Evolutionary conservation across 2,329 filamentous ascomycete genomes (phyloP).

Genomic region (Leptosphaerulina australis): DNA sequence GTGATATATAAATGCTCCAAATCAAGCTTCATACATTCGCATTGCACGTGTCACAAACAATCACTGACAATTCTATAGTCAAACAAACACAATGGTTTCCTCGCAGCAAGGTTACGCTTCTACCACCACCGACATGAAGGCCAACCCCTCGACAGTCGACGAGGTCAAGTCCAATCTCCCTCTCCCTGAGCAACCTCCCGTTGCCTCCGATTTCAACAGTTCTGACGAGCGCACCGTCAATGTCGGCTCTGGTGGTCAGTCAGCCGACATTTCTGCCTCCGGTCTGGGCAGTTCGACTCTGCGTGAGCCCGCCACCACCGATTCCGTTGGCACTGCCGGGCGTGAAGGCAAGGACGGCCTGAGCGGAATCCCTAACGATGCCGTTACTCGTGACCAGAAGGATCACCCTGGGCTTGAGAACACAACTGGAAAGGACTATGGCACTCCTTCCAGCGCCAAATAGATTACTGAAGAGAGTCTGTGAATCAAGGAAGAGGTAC

Average conservation of each 20-base stretch:
- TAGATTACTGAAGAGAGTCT: not conserved
- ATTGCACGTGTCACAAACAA: not conserved
- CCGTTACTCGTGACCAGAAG: constrained; percentile 57
- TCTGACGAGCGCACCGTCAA: constrained; percentile 71
- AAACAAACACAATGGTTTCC: constrained; percentile 30
- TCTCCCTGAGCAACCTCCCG: constrained; percentile 77
- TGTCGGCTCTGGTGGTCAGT: constrained; percentile 66
- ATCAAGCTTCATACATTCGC: not conserved
- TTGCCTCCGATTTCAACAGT: constrained; percentile 79
- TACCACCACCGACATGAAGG: constrained; percentile 34
- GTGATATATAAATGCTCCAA: not conserved
- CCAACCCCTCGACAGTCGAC: constrained; percentile 63
- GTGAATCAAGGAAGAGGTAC: not conserved
- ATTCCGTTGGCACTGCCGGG: constrained; percentile 62
- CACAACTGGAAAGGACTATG: constrained; percentile 40
- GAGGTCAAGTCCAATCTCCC: constrained; percentile 74
- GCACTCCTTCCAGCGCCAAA: constrained; percentile 4
- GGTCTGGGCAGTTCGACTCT: constrained; percentile 52
- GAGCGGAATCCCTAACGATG: constrained; percentile 64
- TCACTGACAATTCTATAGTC: constrained; percentile 8
- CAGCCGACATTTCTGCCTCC: constrained; percentile 48
- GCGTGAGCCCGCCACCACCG: constrained; percentile 53
- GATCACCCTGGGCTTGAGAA: constrained; percentile 49
- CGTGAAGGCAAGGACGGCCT: constrained; percentile 66
- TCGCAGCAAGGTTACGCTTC: constrained; percentile 33